Evolutionary conservation across 352 stramenopile species (phyloP).

Genomic region (Achlya hypogyna): DNA sequence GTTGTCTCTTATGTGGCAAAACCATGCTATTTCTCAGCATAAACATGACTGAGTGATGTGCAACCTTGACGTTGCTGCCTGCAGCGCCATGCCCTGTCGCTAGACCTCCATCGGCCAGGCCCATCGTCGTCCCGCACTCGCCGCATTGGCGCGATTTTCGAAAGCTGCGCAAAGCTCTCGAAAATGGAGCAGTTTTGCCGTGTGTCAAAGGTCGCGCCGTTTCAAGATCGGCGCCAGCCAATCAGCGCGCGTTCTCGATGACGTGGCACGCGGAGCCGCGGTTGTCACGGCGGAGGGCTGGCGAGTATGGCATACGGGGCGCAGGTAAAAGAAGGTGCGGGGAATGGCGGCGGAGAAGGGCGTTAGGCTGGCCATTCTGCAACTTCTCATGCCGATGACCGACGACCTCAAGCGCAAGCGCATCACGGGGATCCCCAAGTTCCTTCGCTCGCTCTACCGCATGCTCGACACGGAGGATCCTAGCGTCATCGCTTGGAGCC

Average conservation of each 20-base stretch:
- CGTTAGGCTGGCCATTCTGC: too few species aligned
- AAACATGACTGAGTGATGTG: too few species aligned
- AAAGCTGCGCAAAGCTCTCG: background rate
- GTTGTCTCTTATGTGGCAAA: too few species aligned
- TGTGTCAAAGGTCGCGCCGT: too few species aligned
- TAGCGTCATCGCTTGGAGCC: conserved; percentile 54
- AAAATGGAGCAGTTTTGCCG: background rate
- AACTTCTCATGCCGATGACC: background rate
- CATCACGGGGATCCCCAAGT: conserved; percentile 50
- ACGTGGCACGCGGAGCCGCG: background rate
- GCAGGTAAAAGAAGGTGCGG: background rate
- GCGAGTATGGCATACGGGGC: background rate
- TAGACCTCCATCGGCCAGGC: too few species aligned
- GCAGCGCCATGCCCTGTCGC: too few species aligned
- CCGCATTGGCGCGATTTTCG: background rate
- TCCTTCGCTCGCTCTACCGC: conserved; percentile 66
- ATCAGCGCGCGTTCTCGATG: background rate
- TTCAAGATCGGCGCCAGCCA: background rate
- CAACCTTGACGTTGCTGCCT: too few species aligned
- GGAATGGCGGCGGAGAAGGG: background rate
- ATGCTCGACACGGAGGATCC: conserved; percentile 72
- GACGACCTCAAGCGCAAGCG: conserved; percentile 14
- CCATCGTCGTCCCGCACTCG: background rate
- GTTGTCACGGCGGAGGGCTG: too few species aligned
- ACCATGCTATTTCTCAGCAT: too few species aligned